A percentile compares a stretch with the other conserved stretches of the same genome.
Evolutionary conservation across 1,284 basidiomycete genomes (phyloP).

Genomic region (Neonothopanus nambi): DNA sequence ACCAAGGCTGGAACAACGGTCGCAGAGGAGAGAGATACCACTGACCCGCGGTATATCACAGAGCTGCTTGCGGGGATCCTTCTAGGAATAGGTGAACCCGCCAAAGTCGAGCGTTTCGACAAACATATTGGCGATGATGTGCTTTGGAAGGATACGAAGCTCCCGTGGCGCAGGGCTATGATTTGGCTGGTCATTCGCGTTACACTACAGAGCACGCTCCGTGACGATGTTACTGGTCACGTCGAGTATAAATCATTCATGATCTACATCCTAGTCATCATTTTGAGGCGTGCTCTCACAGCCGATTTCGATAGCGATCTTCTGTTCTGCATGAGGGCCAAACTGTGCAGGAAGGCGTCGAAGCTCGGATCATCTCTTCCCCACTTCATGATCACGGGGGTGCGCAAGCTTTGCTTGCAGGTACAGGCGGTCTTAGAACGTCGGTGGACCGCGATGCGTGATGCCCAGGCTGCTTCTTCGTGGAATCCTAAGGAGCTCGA

Average conservation of each 20-base stretch:
- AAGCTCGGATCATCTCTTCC: slow-evolving; percentile 30
- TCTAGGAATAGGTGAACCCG: slow-evolving; percentile 27
- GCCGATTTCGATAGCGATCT: slow-evolving; percentile 32
- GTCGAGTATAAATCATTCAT: slow-evolving; percentile 57
- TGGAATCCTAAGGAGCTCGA: slow-evolving; percentile 27
- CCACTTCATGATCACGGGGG: too few species aligned
- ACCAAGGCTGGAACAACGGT: too few species aligned
- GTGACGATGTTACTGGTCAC: too few species aligned
- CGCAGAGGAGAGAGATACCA: too few species aligned
- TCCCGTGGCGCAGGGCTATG: too few species aligned
- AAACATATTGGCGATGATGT: slow-evolving; percentile 49
- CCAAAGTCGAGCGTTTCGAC: slow-evolving; percentile 24
- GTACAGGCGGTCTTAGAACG: slow-evolving; percentile 19
- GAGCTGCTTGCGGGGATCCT: slow-evolving; percentile 37
- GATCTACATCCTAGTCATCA: slow-evolving; percentile 35
- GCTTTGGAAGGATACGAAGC: slow-evolving; percentile 34
- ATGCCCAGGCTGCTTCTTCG: slow-evolving; percentile 15
- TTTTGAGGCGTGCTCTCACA: slow-evolving; percentile 26
- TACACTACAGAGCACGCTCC: too few species aligned
- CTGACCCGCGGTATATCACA: too few species aligned
- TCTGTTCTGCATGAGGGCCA: slow-evolving; percentile 33
- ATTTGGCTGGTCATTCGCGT: too few species aligned
- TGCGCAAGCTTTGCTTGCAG: too few species aligned
- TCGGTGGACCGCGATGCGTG: slow-evolving; percentile 34
- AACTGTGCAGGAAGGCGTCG: slow-evolving; percentile 35